Conservation (phyloP, 805 yeast species). For the Ogataea dorogensis region DNA sequence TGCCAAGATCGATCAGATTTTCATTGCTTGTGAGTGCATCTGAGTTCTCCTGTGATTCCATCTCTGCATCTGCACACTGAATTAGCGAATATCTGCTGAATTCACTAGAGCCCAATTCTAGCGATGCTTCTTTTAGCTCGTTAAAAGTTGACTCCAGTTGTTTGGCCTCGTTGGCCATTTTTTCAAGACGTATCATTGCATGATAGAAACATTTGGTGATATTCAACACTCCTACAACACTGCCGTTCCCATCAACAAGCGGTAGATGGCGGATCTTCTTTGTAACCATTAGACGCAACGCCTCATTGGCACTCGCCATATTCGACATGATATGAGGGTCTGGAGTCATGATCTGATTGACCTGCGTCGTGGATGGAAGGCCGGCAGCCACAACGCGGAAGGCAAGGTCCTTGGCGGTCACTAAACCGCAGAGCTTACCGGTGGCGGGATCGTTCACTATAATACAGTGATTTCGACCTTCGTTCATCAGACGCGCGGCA, state of each 20-base stretch:
- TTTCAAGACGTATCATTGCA: conserved; percentile 43
- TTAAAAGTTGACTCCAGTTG: conserved; percentile 33
- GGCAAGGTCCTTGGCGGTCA: conserved; percentile 48
- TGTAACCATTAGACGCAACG: conserved; percentile 41
- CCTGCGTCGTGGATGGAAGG: conserved; percentile 27
- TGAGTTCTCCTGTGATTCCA: conserved; percentile 9
- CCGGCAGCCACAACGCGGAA: conserved; percentile 39
- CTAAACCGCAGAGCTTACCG: conserved; percentile 37
- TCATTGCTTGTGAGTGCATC: conserved; percentile 23
- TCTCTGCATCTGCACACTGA: conserved; percentile 16
- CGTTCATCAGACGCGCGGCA: conserved; percentile 39
- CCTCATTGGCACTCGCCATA: conserved; percentile 41
- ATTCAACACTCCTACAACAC: conserved; percentile 43
- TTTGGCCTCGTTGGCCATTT: conserved; percentile 38
- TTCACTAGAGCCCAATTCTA: conserved; percentile 15
- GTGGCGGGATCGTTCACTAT: conserved; percentile 34
- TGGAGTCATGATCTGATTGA: conserved; percentile 40
- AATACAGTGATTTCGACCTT: conserved; percentile 41
- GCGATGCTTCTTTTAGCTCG: conserved; percentile 25
- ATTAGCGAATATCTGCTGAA: conserved; percentile 22
- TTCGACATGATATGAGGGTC: conserved; percentile 37
- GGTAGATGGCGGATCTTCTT: conserved; percentile 45
- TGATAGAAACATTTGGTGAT: conserved; percentile 48
- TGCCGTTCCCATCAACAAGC: conserved; percentile 34
- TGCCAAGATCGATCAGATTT: conserved; percentile 26